A percentile compares a stretch with the other conserved stretches of the same genome.
These are phyloP conservation scores for Apiotrichum brassicae DNA, from an alignment of 1,284 basidiomycete species.

Conservation along the genomic window DNA sequence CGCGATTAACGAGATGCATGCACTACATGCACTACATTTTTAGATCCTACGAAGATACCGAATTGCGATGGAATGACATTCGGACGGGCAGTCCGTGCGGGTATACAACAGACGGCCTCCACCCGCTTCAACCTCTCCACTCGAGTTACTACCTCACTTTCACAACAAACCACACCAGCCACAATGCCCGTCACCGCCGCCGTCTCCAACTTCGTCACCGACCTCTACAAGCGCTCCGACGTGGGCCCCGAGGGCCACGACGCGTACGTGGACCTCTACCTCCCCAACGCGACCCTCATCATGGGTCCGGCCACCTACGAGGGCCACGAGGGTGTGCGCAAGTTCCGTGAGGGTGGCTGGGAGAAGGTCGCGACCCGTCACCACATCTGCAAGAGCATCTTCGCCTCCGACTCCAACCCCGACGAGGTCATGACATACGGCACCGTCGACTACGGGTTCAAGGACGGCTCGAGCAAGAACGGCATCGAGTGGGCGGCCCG, in stretches of 20 bases:
- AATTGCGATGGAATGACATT: too few species aligned
- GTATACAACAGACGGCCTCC: too few species aligned
- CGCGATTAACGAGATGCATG: too few species aligned
- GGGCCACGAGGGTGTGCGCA: conserved; percentile 17
- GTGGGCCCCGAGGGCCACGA: conserved; percentile 19
- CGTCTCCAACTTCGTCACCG: conserved; percentile 18
- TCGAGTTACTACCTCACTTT: background rate
- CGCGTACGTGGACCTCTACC: conserved; percentile 24
- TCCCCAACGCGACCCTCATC: conserved; percentile 17
- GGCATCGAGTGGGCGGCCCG: conserved; percentile 22
- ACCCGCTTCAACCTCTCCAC: background rate
- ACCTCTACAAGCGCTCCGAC: conserved; percentile 25
- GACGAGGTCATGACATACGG: conserved; percentile 25
- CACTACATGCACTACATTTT: too few species aligned
- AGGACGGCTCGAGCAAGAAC: conserved; percentile 21
- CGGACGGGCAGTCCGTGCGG: too few species aligned
- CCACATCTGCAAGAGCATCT: conserved; percentile 24
- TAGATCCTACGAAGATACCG: too few species aligned
- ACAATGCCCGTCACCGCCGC: conserved; percentile 18
- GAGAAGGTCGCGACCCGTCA: conserved; percentile 21
- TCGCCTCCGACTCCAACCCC: conserved; percentile 9
- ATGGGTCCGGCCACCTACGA: conserved; percentile 26
- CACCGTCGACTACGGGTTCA: conserved; percentile 25
- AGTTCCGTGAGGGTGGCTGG: conserved; percentile 25
- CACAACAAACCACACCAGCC: too few species aligned